Percentiles rank a stretch among this genome's conserved stretches.
phyloP scores from a whole-genome alignment of 2,329 filamentous ascomycete genomes.

The Beauveria caledonica region DNA sequence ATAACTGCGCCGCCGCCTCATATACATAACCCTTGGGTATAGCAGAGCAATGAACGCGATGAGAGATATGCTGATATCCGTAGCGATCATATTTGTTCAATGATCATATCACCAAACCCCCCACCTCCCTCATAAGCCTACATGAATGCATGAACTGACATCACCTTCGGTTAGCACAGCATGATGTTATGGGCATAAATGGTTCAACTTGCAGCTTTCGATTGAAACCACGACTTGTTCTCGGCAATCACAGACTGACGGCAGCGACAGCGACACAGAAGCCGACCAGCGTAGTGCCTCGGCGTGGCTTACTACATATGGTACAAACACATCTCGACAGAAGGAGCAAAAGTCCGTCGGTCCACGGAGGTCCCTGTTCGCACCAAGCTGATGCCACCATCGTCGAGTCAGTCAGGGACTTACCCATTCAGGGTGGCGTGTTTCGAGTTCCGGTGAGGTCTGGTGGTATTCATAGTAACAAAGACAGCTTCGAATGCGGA shows the following conservation, averaged over 20 bases:
- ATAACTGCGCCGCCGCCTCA: not conserved
- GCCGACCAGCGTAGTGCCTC: too few relatives aligned
- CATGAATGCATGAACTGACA: not conserved
- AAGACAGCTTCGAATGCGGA: not conserved
- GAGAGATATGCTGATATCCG: slow-evolving; percentile 4
- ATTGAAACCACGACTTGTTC: too few relatives aligned
- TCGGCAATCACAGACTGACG: not conserved
- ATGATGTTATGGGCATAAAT: too few relatives aligned
- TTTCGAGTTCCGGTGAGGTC: slow-evolving; percentile 10
- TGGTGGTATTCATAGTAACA: slow-evolving; percentile 7
- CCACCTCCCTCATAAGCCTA: not conserved
- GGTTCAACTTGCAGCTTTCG: too few relatives aligned
- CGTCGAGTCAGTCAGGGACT: not conserved
- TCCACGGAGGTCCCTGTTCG: not conserved
- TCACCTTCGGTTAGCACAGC: too few relatives aligned
- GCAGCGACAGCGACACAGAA: not conserved
- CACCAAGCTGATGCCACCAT: not conserved
- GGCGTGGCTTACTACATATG: not conserved
- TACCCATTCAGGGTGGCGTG: not conserved
- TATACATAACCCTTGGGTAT: not conserved
- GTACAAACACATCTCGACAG: not conserved
- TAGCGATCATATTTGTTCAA: slow-evolving; percentile 2
- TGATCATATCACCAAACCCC: not conserved
- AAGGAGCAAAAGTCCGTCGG: not conserved
- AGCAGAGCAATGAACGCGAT: not conserved